Percentiles rank a stretch among this genome's conserved stretches.
Conservation (phyloP, 78 protist genomes). For the Isochrysis galbana region DNA sequence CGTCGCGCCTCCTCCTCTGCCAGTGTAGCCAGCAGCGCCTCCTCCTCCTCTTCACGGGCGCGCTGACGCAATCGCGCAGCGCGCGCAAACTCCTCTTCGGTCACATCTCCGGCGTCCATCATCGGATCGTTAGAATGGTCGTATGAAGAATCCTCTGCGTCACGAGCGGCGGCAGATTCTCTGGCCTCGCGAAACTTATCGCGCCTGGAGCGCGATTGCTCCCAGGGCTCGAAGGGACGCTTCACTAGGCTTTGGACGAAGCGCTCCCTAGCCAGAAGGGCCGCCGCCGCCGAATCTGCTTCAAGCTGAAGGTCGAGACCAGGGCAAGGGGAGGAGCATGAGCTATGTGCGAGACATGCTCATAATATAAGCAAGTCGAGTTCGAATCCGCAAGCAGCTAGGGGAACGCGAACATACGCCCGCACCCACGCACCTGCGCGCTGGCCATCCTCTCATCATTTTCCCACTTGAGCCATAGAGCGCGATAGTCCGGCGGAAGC, state of each 20-base stretch:
- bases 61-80: not conserved
- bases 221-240: not conserved
- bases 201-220: not conserved
- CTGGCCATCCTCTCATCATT: not conserved
- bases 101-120: not conserved
- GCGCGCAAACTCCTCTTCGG: not conserved
- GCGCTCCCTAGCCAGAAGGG: not conserved
- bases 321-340: too few species aligned
- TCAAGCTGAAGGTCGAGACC: too few species aligned
- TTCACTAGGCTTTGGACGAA: not conserved
- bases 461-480: not conserved
- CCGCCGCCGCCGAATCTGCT: not conserved
- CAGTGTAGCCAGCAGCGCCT: not conserved
- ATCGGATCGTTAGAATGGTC: too few species aligned
- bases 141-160: too few species aligned
- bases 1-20: not conserved
- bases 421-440: too few species aligned
- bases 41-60: not conserved
- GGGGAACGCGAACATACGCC: too few species aligned
- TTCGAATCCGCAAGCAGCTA: too few species aligned
- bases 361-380: too few species aligned
- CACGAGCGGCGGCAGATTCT: not conserved
- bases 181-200: not conserved
- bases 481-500: not conserved
- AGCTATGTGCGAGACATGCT: too few species aligned